phyloP scores from a whole-genome alignment of 495 filamentous ascomycete species.

The Trichoderma virens region DNA sequence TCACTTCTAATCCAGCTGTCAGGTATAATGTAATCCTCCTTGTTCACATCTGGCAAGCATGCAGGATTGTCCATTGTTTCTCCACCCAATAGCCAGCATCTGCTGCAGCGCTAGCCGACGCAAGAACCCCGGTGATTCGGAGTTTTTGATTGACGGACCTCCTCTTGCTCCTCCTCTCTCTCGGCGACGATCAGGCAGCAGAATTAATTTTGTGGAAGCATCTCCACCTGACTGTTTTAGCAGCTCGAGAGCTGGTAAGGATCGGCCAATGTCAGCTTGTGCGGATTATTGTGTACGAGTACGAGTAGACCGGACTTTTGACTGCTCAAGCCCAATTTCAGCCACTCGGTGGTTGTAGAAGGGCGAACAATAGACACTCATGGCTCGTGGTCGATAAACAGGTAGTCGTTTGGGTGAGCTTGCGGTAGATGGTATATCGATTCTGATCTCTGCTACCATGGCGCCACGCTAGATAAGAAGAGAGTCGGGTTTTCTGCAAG shows the following conservation, averaged over 20 bases:
- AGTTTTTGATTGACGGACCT: not conserved
- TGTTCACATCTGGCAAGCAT: too few relatives aligned
- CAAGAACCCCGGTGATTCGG: not conserved
- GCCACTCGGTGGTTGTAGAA: too few relatives aligned
- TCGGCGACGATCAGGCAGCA: slow-evolving; percentile 4
- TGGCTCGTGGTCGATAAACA: not conserved
- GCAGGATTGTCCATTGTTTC: not conserved
- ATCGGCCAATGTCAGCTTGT: not conserved
- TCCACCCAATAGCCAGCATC: not conserved
- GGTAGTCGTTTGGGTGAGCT: too few relatives aligned
- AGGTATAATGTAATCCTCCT: too few relatives aligned
- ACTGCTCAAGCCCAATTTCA: not conserved
- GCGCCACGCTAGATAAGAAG: not conserved
- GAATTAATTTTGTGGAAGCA: slow-evolving; percentile 3
- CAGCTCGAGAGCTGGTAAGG: not conserved
- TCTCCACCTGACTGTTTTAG: not conserved
- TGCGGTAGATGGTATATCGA: too few relatives aligned
- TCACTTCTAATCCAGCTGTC: too few relatives aligned
- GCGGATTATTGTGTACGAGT: not conserved
- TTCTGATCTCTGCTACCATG: too few relatives aligned
- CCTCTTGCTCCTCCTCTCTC: not conserved
- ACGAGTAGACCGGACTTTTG: not conserved
- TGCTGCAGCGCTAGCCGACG: not conserved
- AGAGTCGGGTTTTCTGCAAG: not conserved
- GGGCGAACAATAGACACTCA: too few relatives aligned